Percentiles rank a stretch among this genome's conserved stretches.
Conservation (phyloP, 257 asterid species). For the Ehretia macrophylla region DNA sequence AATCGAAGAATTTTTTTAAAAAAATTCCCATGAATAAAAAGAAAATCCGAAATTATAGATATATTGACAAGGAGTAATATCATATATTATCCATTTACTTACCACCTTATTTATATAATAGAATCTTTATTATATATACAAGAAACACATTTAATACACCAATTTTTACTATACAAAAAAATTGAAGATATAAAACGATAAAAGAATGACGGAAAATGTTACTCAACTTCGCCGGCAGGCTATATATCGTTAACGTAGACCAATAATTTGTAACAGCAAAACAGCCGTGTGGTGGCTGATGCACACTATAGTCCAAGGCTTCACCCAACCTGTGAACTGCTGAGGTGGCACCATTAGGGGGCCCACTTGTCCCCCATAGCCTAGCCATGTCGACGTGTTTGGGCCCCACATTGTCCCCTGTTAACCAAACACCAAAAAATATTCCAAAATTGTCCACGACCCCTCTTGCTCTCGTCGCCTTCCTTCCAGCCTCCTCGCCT, state of each 20-base stretch:
- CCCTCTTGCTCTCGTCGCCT: conserved; percentile 36
- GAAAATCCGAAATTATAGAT: too few relatives aligned
- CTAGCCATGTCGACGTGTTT: conserved; percentile 25
- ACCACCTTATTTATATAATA: too few relatives aligned
- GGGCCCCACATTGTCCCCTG: conserved; percentile 28
- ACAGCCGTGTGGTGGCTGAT: conserved; percentile 51
- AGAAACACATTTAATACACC: too few relatives aligned
- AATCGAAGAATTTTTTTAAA: too few relatives aligned
- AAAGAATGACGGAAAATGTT: too few relatives aligned
- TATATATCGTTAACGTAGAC: conserved; percentile 58
- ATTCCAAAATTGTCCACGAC: conserved; percentile 31
- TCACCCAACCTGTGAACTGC: conserved; percentile 16
- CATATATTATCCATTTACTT: too few relatives aligned
- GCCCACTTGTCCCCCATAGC: conserved; percentile 38
- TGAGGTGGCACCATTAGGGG: conserved; percentile 39
- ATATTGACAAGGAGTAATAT: too few relatives aligned
- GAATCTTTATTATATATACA: too few relatives aligned
- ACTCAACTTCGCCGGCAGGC: too few relatives aligned
- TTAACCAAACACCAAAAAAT: conserved; percentile 7
- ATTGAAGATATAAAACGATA: too few relatives aligned
- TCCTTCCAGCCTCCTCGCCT: conserved; percentile 25
- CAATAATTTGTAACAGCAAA: conserved; percentile 68
- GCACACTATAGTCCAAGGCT: conserved; percentile 26
- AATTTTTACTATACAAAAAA: too few relatives aligned
- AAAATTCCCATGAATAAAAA: too few relatives aligned